Evolutionary conservation across 2,329 filamentous ascomycete genomes (phyloP).

Genomic region (Cercospora zeae-maydis): DNA sequence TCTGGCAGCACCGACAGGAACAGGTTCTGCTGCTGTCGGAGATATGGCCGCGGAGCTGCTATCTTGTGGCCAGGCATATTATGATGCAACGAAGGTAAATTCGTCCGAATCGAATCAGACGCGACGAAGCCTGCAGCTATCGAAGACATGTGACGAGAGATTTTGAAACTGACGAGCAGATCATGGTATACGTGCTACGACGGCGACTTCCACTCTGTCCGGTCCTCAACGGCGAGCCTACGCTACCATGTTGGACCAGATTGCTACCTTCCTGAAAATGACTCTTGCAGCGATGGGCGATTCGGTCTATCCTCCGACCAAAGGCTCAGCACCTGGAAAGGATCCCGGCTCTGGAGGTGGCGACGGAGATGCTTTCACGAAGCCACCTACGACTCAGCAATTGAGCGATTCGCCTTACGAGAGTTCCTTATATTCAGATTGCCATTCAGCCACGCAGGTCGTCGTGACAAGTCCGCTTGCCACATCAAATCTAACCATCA

Average conservation of each 20-base stretch:
- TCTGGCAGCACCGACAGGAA: background rate
- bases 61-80: conserved; percentile 9
- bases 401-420: conserved; percentile 58
- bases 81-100: conserved; percentile 7
- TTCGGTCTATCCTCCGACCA: conserved; percentile 32
- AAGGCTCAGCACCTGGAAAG: background rate
- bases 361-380: conserved; percentile 19
- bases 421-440: conserved; percentile 66
- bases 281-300: conserved; percentile 28
- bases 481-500: conserved; percentile 53
- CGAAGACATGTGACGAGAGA: background rate
- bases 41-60: background rate
- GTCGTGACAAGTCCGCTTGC: conserved; percentile 57
- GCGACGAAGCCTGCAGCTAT: background rate
- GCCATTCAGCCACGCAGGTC: conserved; percentile 56
- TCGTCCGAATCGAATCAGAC: too few species aligned
- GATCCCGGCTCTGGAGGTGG: background rate
- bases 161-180: background rate
- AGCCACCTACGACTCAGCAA: conserved; percentile 40
- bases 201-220: conserved; percentile 39
- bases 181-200: conserved; percentile 41
- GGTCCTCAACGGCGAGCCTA: conserved; percentile 34
- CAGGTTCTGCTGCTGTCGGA: background rate
- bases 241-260: conserved; percentile 37
- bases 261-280: conserved; percentile 37